Conservation (phyloP, 805 yeast species). For the Brettanomyces bruxellensis region DNA sequence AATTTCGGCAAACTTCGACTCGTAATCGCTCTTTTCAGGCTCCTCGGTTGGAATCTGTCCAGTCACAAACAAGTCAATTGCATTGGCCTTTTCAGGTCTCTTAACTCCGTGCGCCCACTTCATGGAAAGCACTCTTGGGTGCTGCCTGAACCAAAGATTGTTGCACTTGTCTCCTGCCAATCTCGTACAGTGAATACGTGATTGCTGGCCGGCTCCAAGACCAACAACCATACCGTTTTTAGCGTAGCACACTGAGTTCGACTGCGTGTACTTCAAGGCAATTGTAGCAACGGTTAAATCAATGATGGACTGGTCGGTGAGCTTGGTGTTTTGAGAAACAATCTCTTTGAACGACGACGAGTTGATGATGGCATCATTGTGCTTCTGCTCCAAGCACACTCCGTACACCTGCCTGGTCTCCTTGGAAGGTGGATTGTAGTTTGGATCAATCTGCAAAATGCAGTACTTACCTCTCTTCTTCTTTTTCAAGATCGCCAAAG, state of each 20-base stretch:
- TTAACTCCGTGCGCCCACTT: slow-evolving; percentile 98
- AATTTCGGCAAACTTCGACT: slow-evolving; percentile 72
- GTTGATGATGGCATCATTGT: slow-evolving; percentile 95
- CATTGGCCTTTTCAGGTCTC: slow-evolving; percentile 98
- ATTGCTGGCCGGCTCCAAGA: slow-evolving; percentile 99
- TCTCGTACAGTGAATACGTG: slow-evolving; percentile 98
- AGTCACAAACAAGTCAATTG: slow-evolving; percentile 89
- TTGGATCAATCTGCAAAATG: slow-evolving; percentile 92
- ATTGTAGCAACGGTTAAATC: slow-evolving; percentile 97
- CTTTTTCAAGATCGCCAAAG: slow-evolving; percentile 76
- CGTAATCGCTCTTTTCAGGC: slow-evolving; percentile 90
- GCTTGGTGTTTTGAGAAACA: slow-evolving; percentile 75
- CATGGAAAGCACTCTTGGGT: slow-evolving; percentile 85
- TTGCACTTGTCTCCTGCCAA: slow-evolving; percentile 99
- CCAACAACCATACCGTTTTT: slow-evolving; percentile 99
- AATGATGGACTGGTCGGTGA: slow-evolving; percentile 85
- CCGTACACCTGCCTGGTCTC: slow-evolving; percentile 97
- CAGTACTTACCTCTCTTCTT: slow-evolving; percentile 98
- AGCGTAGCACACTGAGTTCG: slow-evolving; percentile 97
- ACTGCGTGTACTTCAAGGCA: slow-evolving; percentile 95
- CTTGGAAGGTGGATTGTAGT: slow-evolving; percentile 67
- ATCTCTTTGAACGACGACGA: slow-evolving; percentile 85
- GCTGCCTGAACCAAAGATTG: slow-evolving; percentile 99
- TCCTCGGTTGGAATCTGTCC: slow-evolving; percentile 85
- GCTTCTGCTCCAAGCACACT: slow-evolving; percentile 88